These are phyloP conservation scores for Colletotrichum shisoi DNA, from an alignment of 2,329 filamentous ascomycete genomes.

Conservation along the genomic window DNA sequence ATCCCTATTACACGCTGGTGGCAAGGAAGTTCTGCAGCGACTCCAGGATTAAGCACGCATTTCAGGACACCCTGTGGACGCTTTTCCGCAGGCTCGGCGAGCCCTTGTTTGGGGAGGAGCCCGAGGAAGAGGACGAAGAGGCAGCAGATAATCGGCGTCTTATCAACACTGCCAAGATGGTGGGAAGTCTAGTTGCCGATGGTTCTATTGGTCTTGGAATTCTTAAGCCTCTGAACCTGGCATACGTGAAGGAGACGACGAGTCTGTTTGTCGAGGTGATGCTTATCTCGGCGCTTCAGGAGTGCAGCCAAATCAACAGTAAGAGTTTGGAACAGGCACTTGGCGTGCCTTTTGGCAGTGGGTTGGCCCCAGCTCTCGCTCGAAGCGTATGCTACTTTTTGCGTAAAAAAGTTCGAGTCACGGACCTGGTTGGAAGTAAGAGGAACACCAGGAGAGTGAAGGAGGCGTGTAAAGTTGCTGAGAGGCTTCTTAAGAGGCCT, in stretches of 20 bases:
- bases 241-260: conserved; percentile 78
- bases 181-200: conserved; percentile 59
- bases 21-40: conserved; percentile 80
- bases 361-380: conserved; percentile 68
- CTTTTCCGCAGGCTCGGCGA: conserved; percentile 88
- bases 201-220: conserved; percentile 57
- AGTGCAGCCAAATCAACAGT: conserved; percentile 55
- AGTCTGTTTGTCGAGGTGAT: conserved; percentile 81
- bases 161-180: conserved; percentile 63
- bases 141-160: conserved; percentile 60
- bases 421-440: conserved; percentile 61
- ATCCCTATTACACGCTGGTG: conserved; percentile 91
- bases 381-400: conserved; percentile 82
- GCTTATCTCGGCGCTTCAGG: conserved; percentile 76
- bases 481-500: conserved; percentile 48
- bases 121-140: conserved; percentile 62
- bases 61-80: conserved; percentile 87
- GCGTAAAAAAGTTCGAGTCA: conserved; percentile 75
- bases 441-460: conserved; percentile 58
- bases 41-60: conserved; percentile 78
- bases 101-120: conserved; percentile 70
- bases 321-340: conserved; percentile 45
- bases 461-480: conserved; percentile 57
- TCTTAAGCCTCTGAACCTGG: conserved; percentile 77
- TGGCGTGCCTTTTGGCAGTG: conserved; percentile 22